Evolutionary conservation across 495 filamentous ascomycete species (phyloP).

Genomic region (Pyrenula massariospora): DNA sequence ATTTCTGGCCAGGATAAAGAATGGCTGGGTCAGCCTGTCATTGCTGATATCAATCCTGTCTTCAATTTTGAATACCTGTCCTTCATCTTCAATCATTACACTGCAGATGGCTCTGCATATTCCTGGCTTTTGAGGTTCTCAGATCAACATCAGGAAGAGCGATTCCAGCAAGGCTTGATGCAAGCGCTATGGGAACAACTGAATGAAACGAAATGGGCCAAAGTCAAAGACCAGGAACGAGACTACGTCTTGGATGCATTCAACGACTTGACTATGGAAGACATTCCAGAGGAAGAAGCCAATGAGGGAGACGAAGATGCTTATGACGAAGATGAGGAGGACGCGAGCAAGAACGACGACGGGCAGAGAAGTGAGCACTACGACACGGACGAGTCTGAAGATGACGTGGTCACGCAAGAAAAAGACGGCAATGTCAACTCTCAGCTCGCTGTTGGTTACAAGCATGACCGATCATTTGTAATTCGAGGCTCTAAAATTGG

Average conservation of each 20-base stretch:
- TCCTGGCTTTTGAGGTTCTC: conserved; percentile 94
- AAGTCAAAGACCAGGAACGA: conserved; percentile 79
- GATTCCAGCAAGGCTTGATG: conserved; percentile 90
- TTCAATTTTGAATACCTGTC: conserved; percentile 98
- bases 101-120: conserved; percentile 76
- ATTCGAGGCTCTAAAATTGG: conserved; percentile 95
- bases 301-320: conserved; percentile 54
- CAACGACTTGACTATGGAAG: conserved; percentile 88
- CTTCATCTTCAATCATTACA: conserved; percentile 97
- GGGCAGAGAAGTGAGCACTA: conserved; percentile 68
- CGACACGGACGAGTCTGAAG: conserved; percentile 83
- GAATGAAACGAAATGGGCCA: conserved; percentile 89
- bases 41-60: conserved; percentile 89
- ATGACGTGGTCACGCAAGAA: conserved; percentile 61
- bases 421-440: conserved; percentile 85
- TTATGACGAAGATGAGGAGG: conserved; percentile 51
- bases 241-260: conserved; percentile 96
- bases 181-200: conserved; percentile 94
- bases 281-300: conserved; percentile 43
- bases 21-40: conserved; percentile 79
- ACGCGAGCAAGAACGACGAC: conserved; percentile 48
- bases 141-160: conserved; percentile 64
- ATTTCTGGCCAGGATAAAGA: conserved; percentile 65
- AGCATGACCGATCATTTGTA: conserved; percentile 93
- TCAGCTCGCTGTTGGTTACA: conserved; percentile 94